Conservation (phyloP, 495 filamentous ascomycete genomes). For the Cercophora samala region DNA sequence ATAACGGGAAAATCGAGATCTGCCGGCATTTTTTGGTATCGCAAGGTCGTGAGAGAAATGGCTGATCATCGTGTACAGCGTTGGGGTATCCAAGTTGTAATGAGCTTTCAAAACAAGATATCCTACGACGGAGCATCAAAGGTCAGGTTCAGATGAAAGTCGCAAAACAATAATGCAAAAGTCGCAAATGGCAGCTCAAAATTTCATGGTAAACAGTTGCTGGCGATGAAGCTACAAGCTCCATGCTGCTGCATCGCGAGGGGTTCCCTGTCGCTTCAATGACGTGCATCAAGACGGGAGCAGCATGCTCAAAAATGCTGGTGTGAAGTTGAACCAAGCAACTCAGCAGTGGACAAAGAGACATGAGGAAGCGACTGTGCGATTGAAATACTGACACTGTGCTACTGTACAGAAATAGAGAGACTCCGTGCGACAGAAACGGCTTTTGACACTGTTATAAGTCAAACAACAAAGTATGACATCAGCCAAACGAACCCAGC, state of each 20-base stretch:
- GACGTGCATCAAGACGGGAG: not conserved
- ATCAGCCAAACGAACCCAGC: not conserved
- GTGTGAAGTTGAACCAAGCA: not conserved
- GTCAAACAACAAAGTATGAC: not conserved
- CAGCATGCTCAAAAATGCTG: not conserved
- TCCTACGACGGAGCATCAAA: too few relatives aligned
- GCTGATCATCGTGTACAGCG: not conserved
- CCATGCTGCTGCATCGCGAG: not conserved
- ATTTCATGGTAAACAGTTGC: not conserved
- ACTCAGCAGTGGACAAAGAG: not conserved
- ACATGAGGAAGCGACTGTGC: not conserved
- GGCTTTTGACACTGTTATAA: not conserved
- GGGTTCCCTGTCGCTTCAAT: not conserved
- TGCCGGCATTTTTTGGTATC: constrained; percentile 13
- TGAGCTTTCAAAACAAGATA: too few relatives aligned
- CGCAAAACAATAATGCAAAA: not conserved
- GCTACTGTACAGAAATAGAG: not conserved
- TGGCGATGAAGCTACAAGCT: not conserved
- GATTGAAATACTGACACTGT: not conserved
- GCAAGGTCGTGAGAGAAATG: not conserved
- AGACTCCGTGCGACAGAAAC: not conserved
- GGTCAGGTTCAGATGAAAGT: not conserved
- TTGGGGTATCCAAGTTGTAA: not conserved
- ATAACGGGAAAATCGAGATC: constrained; percentile 58
- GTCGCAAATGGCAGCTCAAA: not conserved